Evolutionary conservation across 768 basidiomycete genomes (phyloP), one percentile per base, ranked within the genome.

Genomic region (Lepiota subincarnata): DNA sequence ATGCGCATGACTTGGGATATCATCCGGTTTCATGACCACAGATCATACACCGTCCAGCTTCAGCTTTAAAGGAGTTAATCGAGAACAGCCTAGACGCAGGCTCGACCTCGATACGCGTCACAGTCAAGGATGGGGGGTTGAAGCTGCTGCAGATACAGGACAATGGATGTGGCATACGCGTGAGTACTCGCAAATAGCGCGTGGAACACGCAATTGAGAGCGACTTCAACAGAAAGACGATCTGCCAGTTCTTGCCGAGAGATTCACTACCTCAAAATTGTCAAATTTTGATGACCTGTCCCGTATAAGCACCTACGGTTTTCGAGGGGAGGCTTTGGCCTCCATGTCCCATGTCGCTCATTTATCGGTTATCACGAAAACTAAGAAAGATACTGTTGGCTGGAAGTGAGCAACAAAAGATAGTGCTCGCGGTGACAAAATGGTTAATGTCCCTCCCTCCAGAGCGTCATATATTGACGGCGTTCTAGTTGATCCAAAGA

Each of bases 71-170:
- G 67, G 97, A 98, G 66, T 76, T 98, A 0, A 73, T 99, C 12
- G 97, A 99, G 70, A 98, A 99, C 60, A 79, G 86, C 18, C 77
- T 99, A n/a, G 97, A 99, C 70, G 97, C 97, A 0, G 87, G 91
- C 0, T 75, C 92, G 19, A 94, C 89, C 0, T 84, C 84, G 0
- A 92, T 98, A 64, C 84, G 87, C 35, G 75, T 98, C 48, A 90
- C 85, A 0, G 78, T 95, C 60, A 98, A 97, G 69, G 96, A 99
- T 58, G 97, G 96, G 1, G 97, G 97, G 3, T 73, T 98, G 74
- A 98, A 96, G 66, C 73, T 95, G 13, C 78, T 98, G 35, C 92
- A 97, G 69, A 95, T 98, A 48, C 90, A 94, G 62, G 97, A 99
- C 64, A 97, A 99, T 65, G 96, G 97, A 0, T 90, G 83, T 68